Evolutionary conservation across 2,329 filamentous ascomycete genomes (phyloP).

Genomic region (Epichloe hybrida): DNA sequence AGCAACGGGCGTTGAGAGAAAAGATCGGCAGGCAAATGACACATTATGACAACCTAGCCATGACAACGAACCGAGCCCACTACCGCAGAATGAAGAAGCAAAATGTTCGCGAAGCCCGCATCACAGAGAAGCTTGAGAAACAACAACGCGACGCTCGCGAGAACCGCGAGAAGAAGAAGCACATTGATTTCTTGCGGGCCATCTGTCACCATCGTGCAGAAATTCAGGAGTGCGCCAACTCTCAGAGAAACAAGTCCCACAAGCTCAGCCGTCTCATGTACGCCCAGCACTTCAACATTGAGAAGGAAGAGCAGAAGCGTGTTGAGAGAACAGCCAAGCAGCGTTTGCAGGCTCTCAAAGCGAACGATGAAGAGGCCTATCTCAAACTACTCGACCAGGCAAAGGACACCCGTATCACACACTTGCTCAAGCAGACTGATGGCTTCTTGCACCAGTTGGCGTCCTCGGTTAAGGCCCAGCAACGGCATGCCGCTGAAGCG

Average conservation of each 20-base stretch:
- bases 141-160: slow-evolving; percentile 94
- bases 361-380: slow-evolving; percentile 98
- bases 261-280: slow-evolving; percentile 87
- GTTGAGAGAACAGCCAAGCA: slow-evolving; percentile 97
- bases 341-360: slow-evolving; percentile 95
- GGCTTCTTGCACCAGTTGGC: slow-evolving; percentile 94
- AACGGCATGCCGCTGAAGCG: slow-evolving; percentile 65
- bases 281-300: slow-evolving; percentile 83
- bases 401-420: slow-evolving; percentile 98
- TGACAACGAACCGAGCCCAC: slow-evolving; percentile 84
- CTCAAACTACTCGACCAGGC: slow-evolving; percentile 95
- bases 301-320: slow-evolving; percentile 98
- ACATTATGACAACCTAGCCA: slow-evolving; percentile 88
- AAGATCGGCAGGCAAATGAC: slow-evolving; percentile 86
- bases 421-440: slow-evolving; percentile 91
- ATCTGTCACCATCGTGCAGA: slow-evolving; percentile 74
- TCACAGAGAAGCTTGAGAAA: slow-evolving; percentile 98
- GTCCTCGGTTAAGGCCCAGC: slow-evolving; percentile 85
- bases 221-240: slow-evolving; percentile 51
- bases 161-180: slow-evolving; percentile 95
- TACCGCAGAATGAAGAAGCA: slow-evolving; percentile 97
- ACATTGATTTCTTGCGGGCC: slow-evolving; percentile 78
- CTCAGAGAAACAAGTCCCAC: slow-evolving; percentile 60
- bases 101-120: slow-evolving; percentile 82
- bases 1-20: slow-evolving; percentile 75